Percentiles rank a stretch among this genome's conserved stretches.
Conservation (phyloP, 140 eudicot species). For the Flaveria floridana region DNA sequence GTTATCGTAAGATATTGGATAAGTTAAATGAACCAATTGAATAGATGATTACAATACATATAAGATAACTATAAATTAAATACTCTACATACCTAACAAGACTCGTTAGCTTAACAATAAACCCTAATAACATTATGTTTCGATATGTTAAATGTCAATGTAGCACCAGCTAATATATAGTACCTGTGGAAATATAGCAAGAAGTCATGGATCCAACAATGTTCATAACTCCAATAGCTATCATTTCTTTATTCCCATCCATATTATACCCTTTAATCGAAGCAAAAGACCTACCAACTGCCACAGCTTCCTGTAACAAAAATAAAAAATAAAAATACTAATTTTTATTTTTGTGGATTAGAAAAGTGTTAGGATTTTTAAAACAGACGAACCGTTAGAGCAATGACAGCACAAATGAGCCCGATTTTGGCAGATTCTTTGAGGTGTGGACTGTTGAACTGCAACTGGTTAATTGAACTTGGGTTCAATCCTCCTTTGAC, state of each 20-base stretch:
- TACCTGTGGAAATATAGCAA: conserved; percentile 84
- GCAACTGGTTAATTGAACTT: conserved; percentile 50
- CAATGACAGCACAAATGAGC: conserved; percentile 52
- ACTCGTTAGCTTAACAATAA: too few species aligned
- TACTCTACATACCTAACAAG: too few species aligned
- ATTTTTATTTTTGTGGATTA: not conserved
- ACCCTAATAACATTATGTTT: too few species aligned
- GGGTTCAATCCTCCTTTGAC: conserved; percentile 62
- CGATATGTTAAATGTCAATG: too few species aligned
- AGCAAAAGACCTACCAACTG: conserved; percentile 83
- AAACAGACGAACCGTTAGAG: conserved; percentile 45
- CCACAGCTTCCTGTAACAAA: conserved; percentile 66
- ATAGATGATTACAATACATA: too few species aligned
- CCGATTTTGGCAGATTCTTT: conserved; percentile 50
- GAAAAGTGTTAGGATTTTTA: not conserved
- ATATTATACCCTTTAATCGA: conserved; percentile 66
- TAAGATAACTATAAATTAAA: too few species aligned
- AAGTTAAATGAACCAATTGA: too few species aligned
- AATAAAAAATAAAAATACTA: not conserved
- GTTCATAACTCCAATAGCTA: conserved; percentile 78
- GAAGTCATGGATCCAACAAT: conserved; percentile 77
- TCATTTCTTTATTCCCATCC: conserved; percentile 93
- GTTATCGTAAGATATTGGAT: too few species aligned
- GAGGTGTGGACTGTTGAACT: conserved; percentile 53
- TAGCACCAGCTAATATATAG: not conserved